A percentile compares a stretch with the other conserved stretches of the same genome.
These are phyloP conservation scores for Bryoerythrophyllum caledonicum DNA, from an alignment of 225 moss, liverwort and hornwort species.

Conservation along the genomic window DNA sequence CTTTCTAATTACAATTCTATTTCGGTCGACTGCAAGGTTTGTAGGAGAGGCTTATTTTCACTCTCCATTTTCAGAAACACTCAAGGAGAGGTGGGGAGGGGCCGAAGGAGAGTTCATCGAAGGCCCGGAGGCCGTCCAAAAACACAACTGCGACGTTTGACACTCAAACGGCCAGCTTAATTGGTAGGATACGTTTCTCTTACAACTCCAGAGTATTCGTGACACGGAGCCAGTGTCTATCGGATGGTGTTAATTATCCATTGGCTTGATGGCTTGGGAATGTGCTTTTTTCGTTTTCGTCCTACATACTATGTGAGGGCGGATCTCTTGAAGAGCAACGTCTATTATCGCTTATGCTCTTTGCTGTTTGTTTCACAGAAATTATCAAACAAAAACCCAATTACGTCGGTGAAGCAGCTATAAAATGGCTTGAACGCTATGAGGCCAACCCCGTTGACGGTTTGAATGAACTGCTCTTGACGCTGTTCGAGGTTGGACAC, in stretches of 20 bases:
- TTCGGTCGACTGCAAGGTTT: slow-evolving; percentile 22
- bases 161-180: slow-evolving; percentile 38
- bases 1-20: slow-evolving; percentile 2
- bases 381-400: slow-evolving; percentile 81
- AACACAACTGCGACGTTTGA: slow-evolving; percentile 39
- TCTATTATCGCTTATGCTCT: too few relatives aligned
- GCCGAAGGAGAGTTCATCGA: slow-evolving; percentile 72
- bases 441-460: slow-evolving; percentile 70
- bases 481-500: slow-evolving; percentile 75
- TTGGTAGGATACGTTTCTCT: slow-evolving; percentile 43
- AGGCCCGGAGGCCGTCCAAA: slow-evolving; percentile 58
- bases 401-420: slow-evolving; percentile 64
- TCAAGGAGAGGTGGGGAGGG: slow-evolving; percentile 58
- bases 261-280: slow-evolving; percentile 7
- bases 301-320: too few relatives aligned
- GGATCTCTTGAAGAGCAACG: too few relatives aligned
- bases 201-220: slow-evolving; percentile 15
- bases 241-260: slow-evolving; percentile 2
- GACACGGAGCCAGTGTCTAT: slow-evolving; percentile 2
- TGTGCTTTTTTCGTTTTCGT: slow-evolving; percentile 15
- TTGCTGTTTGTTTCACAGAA: slow-evolving; percentile 40
- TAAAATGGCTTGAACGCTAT: slow-evolving; percentile 94
- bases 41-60: slow-evolving; percentile 21
- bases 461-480: slow-evolving; percentile 73
- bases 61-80: slow-evolving; percentile 84